These are phyloP conservation scores for Geranium incanum DNA, from an alignment of 441 rosid species.

Conservation along the genomic window DNA sequence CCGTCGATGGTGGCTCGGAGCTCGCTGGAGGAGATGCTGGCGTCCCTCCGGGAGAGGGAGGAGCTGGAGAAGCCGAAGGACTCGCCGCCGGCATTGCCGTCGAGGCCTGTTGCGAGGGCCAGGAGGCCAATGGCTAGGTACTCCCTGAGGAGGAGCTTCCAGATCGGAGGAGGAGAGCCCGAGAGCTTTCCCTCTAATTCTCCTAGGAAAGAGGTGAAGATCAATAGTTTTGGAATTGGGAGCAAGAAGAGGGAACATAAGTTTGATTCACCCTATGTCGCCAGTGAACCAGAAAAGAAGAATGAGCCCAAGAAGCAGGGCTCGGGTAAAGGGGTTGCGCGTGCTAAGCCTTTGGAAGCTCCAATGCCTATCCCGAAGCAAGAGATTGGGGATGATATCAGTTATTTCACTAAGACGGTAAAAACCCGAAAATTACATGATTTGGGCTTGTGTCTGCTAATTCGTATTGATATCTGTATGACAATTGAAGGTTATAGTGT, in stretches of 20 bases:
- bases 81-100: slow-evolving; percentile 83
- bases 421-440: not conserved
- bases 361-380: slow-evolving; percentile 22
- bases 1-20: slow-evolving; percentile 45
- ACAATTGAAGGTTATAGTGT: not conserved
- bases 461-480: not conserved
- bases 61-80: slow-evolving; percentile 67
- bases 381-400: slow-evolving; percentile 64
- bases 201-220: slow-evolving; percentile 51
- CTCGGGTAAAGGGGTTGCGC: slow-evolving; percentile 19
- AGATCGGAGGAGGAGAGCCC: slow-evolving; percentile 17
- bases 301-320: slow-evolving; percentile 18
- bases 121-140: slow-evolving; percentile 70
- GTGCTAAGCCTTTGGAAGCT: not conserved
- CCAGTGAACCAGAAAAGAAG: slow-evolving; percentile 21
- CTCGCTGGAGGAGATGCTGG: slow-evolving; percentile 94
- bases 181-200: slow-evolving; percentile 15
- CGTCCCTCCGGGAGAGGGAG: slow-evolving; percentile 64
- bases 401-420: slow-evolving; percentile 82
- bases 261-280: slow-evolving; percentile 55
- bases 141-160: slow-evolving; percentile 46
- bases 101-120: slow-evolving; percentile 82
- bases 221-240: slow-evolving; percentile 62
- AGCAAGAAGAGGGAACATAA: slow-evolving; percentile 55
- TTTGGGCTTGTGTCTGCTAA: not conserved